Evolutionary conservation across 2,329 filamentous ascomycete genomes (phyloP), one percentile per base, ranked within the genome.

Genomic region (Cladophialophora carrionii): DNA sequence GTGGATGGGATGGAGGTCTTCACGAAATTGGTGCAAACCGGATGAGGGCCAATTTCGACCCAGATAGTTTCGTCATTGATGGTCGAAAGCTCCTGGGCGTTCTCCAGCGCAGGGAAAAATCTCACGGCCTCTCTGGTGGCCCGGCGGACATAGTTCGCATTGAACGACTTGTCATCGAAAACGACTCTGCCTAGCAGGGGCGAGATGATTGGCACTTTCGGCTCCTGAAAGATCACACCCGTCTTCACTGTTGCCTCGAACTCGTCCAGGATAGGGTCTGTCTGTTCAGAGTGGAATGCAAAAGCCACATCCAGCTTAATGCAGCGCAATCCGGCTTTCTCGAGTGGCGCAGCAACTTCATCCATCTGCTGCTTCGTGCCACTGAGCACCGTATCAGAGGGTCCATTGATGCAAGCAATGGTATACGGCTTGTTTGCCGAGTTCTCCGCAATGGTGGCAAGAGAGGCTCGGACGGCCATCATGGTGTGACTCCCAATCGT

Each of bases 341-440:
- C 75, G 3, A 89, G 79, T 32, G 79, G 72, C 10, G 83, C 76
- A 64, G 76, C 81, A 17, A 87, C 79, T 3, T 79, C 79, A 64
- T 85, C 80, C 61, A 90, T 85, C 66, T 88, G 82, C 43, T 87
- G 80, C 57, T 85, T 83, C 61, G 82, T 83, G 14, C 85, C 78
- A 67, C 85, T 86, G n/a, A 95, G 80, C 1, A 95, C 91, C 9
- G 88, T 92, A 74, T 92, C 90, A 57, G 86, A 81, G 0, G 88
- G 87, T 0, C 88, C 87, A 71, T 96, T 96, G 74, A 92, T 84
- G 78, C 91, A 96, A n/a, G 91, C 88, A 66, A 87, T 77, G 70
- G 85, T 34, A 26, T 17, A 32, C 17, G 53, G 29, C n/a, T 55
- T 55, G 10, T 37, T n/a, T n/a, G 53, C 29, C 9, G 31, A 34